phyloP scores from a whole-genome alignment of 2,329 filamentous ascomycete species.

The Coniosporium tulheliwenetii region DNA sequence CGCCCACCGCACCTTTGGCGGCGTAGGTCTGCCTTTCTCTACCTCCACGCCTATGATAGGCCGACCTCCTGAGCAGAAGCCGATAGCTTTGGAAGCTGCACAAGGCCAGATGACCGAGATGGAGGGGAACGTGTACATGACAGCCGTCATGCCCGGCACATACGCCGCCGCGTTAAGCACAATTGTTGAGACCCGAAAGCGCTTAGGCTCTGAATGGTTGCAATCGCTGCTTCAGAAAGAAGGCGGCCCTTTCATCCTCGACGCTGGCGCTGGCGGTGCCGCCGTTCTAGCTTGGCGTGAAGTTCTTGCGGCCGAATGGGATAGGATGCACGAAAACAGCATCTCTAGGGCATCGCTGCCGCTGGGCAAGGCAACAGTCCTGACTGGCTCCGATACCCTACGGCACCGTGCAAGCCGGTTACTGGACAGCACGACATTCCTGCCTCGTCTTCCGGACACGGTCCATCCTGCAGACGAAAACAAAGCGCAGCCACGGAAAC shows the following conservation, averaged over 20 bases:
- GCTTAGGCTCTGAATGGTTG: constrained; percentile 57
- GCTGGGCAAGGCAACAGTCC: constrained; percentile 61
- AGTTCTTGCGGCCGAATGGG: constrained; percentile 68
- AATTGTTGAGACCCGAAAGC: constrained; percentile 57
- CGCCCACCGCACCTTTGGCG: constrained; percentile 63
- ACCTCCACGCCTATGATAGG: constrained; percentile 48
- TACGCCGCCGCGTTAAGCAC: constrained; percentile 54
- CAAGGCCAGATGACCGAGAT: constrained; percentile 57
- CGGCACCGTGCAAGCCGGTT: constrained; percentile 61
- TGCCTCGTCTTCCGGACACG: constrained; percentile 83
- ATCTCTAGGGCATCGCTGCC: constrained; percentile 30
- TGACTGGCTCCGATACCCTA: constrained; percentile 61
- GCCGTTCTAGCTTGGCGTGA: constrained; percentile 63
- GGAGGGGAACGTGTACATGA: constrained; percentile 58
- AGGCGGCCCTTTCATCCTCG: constrained; percentile 51
- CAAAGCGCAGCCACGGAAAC: constrained; percentile 36
- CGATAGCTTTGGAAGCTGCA: constrained; percentile 47
- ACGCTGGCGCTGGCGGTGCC: constrained; percentile 60
- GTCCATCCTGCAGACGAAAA: constrained; percentile 44
- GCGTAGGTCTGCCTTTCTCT: constrained; percentile 59
- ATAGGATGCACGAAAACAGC: constrained; percentile 38
- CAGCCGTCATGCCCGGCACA: constrained; percentile 52
- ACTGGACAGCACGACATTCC: constrained; percentile 77
- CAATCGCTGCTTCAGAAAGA: constrained; percentile 44
- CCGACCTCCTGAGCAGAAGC: constrained; percentile 44